Evolutionary conservation across 495 filamentous ascomycete species (phyloP), one percentile per base, ranked within the genome.

Genomic region (Talaromyces nanjingensis): DNA sequence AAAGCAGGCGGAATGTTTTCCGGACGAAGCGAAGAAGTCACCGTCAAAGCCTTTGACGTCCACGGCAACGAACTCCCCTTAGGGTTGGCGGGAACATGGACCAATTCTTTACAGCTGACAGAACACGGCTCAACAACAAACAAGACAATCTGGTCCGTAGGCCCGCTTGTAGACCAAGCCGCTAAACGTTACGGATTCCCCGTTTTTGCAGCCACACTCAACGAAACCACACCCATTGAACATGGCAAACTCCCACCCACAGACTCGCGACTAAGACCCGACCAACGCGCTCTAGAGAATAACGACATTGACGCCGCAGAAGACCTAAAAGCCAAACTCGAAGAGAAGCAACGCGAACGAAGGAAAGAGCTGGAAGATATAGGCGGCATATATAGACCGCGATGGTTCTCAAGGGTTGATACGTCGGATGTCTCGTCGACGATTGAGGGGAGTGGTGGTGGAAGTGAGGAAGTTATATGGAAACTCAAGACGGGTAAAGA

Each of bases 1-100:
- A 94, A 96, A 68, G 80, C 87, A 25, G 92, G 92, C 67, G 93
- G 94, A 66, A 96, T 98, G 89, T 98, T 98, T 76, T 90, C 92
- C 27, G 94, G 94, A 31, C 87, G 94, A 64, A 90, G 88, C 67
- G 94, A 98, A 71, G 94, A 98, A 64, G 90, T 98, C 31, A 77
- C 81, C 22, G 88, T 92, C 16, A 86, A 91, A 68, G 79, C 84
- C 9, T 87, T 86, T 64, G 87, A 89, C 59, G 68, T 83, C 0
- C 78, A 88, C 62, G 90, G 91, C 60, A 69, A 73, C 14, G 79
- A 83, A 8, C 73, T 86, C 0, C 80, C 89, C 2, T 74, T 87
- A 7, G 84, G 88, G 20, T 77, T 97, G 12, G 70, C 73, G 0
- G 94, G 94, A 4, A 93, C 91, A 60, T 98, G 94, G 94, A 97